Conservation (phyloP, 139 green algal genomes). For the Picochlorum sp. region DNA sequence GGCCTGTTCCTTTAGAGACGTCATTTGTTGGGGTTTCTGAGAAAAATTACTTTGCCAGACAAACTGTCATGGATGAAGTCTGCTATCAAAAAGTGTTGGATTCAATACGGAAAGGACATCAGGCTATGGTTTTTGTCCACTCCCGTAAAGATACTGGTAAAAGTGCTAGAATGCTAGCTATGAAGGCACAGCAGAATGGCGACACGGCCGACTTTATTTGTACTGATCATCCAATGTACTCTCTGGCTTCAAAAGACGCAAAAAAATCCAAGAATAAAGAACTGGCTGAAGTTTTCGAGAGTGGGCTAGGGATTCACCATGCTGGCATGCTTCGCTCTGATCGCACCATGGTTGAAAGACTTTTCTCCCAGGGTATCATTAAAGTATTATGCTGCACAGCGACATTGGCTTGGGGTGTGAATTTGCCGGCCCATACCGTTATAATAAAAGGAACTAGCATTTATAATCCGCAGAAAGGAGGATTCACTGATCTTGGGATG, state of each 20-base stretch:
- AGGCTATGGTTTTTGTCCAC: slow-evolving; percentile 99
- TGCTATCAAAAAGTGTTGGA: slow-evolving; percentile 78
- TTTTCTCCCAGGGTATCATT: slow-evolving; percentile 76
- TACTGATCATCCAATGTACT: slow-evolving; percentile 9
- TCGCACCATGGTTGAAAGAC: slow-evolving; percentile 77
- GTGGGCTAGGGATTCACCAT: slow-evolving; percentile 90
- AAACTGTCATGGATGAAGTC: slow-evolving; percentile 82
- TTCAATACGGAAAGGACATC: slow-evolving; percentile 69
- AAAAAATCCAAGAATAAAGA: slow-evolving; percentile 79
- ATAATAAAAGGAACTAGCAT: slow-evolving; percentile 99
- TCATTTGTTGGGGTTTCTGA: slow-evolving; percentile 85
- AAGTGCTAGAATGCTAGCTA: slow-evolving; percentile 64
- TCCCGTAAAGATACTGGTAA: slow-evolving; percentile 93
- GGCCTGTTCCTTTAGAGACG: slow-evolving; percentile 88
- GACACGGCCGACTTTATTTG: slow-evolving; percentile 57
- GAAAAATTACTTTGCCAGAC: slow-evolving; percentile 61
- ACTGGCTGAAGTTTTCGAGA: slow-evolving; percentile 70
- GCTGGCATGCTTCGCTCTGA: slow-evolving; percentile 94
- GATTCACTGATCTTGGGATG: slow-evolving; percentile 88
- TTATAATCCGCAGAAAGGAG: slow-evolving; percentile 86
- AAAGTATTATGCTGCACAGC: slow-evolving; percentile 93
- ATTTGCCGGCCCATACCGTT: slow-evolving; percentile 92
- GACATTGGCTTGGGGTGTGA: slow-evolving; percentile 97
- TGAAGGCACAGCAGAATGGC: slow-evolving; percentile 35
- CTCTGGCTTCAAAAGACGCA: slow-evolving; percentile 56